These are phyloP conservation scores for Hypomontagnella submonticulosa DNA, from an alignment of 495 filamentous ascomycete species.

Conservation along the genomic window DNA sequence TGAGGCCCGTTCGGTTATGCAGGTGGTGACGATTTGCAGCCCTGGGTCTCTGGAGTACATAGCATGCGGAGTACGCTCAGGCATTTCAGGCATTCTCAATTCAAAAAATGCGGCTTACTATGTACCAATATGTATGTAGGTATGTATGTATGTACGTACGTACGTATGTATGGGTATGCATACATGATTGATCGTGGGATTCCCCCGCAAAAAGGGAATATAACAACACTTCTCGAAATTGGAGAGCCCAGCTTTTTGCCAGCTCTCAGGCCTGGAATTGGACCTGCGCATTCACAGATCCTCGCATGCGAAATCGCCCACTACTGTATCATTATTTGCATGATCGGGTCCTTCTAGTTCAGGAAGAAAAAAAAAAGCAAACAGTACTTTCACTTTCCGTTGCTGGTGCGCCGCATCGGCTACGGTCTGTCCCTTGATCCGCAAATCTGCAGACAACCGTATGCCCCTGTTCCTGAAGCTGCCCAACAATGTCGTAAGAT, in stretches of 20 bases:
- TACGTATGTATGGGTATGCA: conserved; percentile 6
- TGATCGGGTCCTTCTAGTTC: conserved; percentile 35
- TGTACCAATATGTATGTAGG: conserved; percentile 1
- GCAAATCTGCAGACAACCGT: conserved; percentile 48
- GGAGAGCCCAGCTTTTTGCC: conserved; percentile 23
- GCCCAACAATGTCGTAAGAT: conserved; percentile 46
- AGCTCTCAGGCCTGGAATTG: conserved; percentile 34
- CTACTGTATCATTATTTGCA: conserved; percentile 45
- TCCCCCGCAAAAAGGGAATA: conserved; percentile 41
- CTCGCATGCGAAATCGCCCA: conserved; percentile 39
- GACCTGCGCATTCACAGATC: conserved; percentile 38
- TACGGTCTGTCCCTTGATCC: conserved; percentile 49
- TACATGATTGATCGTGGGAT: conserved; percentile 41
- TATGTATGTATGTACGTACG: conserved; percentile 19
- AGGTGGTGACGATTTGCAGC: conserved; percentile 46
- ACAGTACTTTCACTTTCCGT: conserved; percentile 39
- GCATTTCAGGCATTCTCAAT: conserved; percentile 39
- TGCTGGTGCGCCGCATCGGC: conserved; percentile 49
- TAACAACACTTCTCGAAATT: conserved; percentile 37
- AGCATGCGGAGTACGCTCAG: conserved; percentile 42
- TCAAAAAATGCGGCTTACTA: conserved; percentile 39
- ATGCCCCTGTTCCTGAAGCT: conserved; percentile 45
- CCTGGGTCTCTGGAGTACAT: conserved; percentile 35
- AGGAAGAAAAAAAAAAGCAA: conserved; percentile 34
- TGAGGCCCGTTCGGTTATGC: conserved; percentile 55